A percentile compares a stretch with the other conserved stretches of the same genome.
Evolutionary conservation across 1,284 basidiomycete genomes (phyloP).

Genomic region (Mycosarcoma mackinlayi): DNA sequence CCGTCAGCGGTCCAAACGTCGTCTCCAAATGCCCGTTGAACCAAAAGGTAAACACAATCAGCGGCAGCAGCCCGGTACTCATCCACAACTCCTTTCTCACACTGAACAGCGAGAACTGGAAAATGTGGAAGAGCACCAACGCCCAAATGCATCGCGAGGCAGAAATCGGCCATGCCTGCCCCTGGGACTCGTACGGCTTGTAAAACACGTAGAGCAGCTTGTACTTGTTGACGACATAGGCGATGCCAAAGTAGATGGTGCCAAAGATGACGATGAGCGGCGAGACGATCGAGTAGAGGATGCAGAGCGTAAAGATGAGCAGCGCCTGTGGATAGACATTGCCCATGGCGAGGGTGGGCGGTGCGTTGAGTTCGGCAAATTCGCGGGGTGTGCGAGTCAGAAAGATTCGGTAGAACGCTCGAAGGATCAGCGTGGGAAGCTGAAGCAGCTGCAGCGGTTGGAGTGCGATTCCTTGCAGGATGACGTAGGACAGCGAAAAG

Average conservation of each 20-base stretch:
- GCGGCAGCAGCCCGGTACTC: slow-evolving; percentile 80
- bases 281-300: slow-evolving; percentile 93
- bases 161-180: slow-evolving; percentile 85
- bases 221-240: slow-evolving; percentile 88
- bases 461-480: slow-evolving; percentile 89
- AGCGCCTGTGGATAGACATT: slow-evolving; percentile 91
- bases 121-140: slow-evolving; percentile 63
- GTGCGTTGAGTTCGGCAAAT: slow-evolving; percentile 94
- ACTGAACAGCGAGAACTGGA: slow-evolving; percentile 77
- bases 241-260: slow-evolving; percentile 91
- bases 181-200: slow-evolving; percentile 90
- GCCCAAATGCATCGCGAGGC: slow-evolving; percentile 67
- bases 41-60: slow-evolving; percentile 79
- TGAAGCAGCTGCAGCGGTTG: slow-evolving; percentile 87
- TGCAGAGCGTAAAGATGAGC: slow-evolving; percentile 91
- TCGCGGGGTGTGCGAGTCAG: slow-evolving; percentile 72
- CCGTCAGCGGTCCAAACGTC: slow-evolving; percentile 80
- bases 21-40: slow-evolving; percentile 83
- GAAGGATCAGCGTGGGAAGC: slow-evolving; percentile 57
- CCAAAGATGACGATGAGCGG: slow-evolving; percentile 94
- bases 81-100: slow-evolving; percentile 80
- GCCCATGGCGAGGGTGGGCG: slow-evolving; percentile 82
- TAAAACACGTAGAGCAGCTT: slow-evolving; percentile 94
- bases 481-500: slow-evolving; percentile 95
- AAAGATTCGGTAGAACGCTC: slow-evolving; percentile 51